Evolutionary conservation across 129 eudicot genomes (phyloP).

Genomic region (Chrysanthemum lavandulifolium): DNA sequence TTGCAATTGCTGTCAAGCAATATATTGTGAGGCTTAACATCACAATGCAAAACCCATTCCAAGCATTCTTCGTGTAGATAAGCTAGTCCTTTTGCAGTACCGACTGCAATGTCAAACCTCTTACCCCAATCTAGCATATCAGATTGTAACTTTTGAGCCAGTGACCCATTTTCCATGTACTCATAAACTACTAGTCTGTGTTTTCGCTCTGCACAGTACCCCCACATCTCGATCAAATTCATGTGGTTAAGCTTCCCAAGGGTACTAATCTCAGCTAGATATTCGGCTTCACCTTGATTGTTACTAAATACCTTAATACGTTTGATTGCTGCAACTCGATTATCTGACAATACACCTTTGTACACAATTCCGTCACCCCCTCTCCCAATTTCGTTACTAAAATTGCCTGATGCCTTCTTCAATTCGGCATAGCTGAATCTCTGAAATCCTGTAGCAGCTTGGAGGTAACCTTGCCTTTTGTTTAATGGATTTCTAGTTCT

Average conservation of each 20-base stretch:
- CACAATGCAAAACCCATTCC: slow-evolving; percentile 68
- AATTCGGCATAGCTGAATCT: slow-evolving; percentile 47
- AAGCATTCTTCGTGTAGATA: slow-evolving; percentile 65
- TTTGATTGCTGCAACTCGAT: slow-evolving; percentile 44
- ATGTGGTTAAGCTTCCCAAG: slow-evolving; percentile 54
- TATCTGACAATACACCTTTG: slow-evolving; percentile 35
- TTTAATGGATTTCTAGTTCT: slow-evolving; percentile 11
- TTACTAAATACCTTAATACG: slow-evolving; percentile 21
- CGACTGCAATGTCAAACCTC: slow-evolving; percentile 46
- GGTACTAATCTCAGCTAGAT: slow-evolving; percentile 45
- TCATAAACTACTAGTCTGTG: slow-evolving; percentile 47
- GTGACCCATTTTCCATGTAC: slow-evolving; percentile 46
- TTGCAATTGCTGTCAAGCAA: slow-evolving; percentile 31
- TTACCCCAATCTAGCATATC: slow-evolving; percentile 39
- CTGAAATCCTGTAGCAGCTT: slow-evolving; percentile 38
- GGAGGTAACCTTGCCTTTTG: slow-evolving; percentile 25
- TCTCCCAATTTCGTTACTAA: slow-evolving; percentile 44
- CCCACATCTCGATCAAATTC: slow-evolving; percentile 52
- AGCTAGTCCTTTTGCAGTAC: slow-evolving; percentile 61
- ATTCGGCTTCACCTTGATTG: slow-evolving; percentile 40
- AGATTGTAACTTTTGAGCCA: slow-evolving; percentile 32
- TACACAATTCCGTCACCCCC: slow-evolving; percentile 54
- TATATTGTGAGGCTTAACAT: slow-evolving; percentile 56
- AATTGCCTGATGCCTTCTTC: slow-evolving; percentile 39
- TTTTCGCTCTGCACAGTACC: slow-evolving; percentile 43